Conservation (phyloP, 1,284 basidiomycete species). For the Cutaneotrichosporon mucoides region DNA sequence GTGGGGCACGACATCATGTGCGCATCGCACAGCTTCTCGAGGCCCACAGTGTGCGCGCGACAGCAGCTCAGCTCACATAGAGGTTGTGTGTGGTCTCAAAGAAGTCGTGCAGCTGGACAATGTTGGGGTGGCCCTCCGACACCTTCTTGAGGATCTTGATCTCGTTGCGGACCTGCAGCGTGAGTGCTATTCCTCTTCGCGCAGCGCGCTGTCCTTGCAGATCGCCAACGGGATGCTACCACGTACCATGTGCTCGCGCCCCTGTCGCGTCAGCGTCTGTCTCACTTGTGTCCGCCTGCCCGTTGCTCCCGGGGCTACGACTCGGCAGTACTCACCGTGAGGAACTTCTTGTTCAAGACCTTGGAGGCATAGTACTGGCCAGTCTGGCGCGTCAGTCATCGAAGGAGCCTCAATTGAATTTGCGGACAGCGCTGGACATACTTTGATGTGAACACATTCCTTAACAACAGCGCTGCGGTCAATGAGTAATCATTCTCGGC, state of each 20-base stretch:
- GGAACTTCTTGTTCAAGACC: conserved; percentile 83
- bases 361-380: conserved; percentile 55
- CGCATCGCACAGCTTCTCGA: too few species aligned
- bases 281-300: too few species aligned
- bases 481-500: conserved; percentile 1
- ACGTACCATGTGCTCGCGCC: conserved; percentile 78
- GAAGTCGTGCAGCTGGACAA: conserved; percentile 91
- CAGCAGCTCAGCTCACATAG: conserved; percentile 52
- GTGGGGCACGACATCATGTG: too few species aligned
- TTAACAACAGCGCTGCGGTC: conserved; percentile 54
- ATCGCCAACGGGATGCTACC: background rate
- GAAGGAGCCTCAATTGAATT: background rate
- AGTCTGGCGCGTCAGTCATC: conserved; percentile 36
- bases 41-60: too few species aligned
- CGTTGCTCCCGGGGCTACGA: background rate
- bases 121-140: conserved; percentile 83
- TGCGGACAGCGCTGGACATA: conserved; percentile 51
- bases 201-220: too few species aligned
- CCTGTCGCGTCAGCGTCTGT: conserved; percentile 49
- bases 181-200: background rate
- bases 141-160: conserved; percentile 92
- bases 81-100: conserved; percentile 97
- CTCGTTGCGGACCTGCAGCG: conserved; percentile 81
- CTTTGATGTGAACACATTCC: conserved; percentile 94
- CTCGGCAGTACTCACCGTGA: conserved; percentile 56